Evolutionary conservation across 2,329 filamentous ascomycete genomes (phyloP), one percentile per base, ranked within the genome.

Genomic region (Fusarium pseudonygamai): DNA sequence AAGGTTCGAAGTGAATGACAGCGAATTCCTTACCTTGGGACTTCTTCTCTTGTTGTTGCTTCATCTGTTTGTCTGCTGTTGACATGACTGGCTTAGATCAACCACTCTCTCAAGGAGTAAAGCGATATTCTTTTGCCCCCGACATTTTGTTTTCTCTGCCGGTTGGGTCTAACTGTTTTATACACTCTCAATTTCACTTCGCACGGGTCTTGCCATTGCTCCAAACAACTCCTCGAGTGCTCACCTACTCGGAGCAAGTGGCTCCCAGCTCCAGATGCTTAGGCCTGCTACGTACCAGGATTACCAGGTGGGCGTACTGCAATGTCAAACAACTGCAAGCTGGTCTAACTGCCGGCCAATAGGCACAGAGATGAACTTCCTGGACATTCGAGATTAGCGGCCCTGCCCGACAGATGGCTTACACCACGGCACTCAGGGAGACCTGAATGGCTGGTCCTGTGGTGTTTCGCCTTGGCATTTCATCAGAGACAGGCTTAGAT

Each of bases 1-100:
- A 13, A 24, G 7, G 24, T 12, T 1, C 5, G 3, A 32, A 16
- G 14, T 7, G 1, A 30, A 16, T 7, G 4, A 0, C 1, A 40
- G 10, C 0, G 14, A 9, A 6, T 4, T 16, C 2, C 6, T 42
- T 32, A 12, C 37, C 15, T 32, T 3, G 52, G 2, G 36, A 1
- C 2, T 24, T n/a, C 22, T 24, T 40, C 0, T 7, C 10, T 18
- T 9, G 9, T 13, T 9, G 9, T 13, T 20, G 28, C 30, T 55
- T 24, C 15, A 3, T 28, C 10, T 7, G 12, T 22, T 47, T 3
- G 22, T 20, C 8, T 34, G 16, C 8, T 34, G 16, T 2, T 13
- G 26, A 3, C 60, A 57, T 57, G 18, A 20, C 8, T 32, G 7
- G 8, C 9, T 11, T 1, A 24, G 26, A n/a, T 24, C 26, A 32